These are phyloP conservation scores for Acarospora socialis DNA, from an alignment of 2,329 filamentous ascomycete genomes.

Conservation along the genomic window DNA sequence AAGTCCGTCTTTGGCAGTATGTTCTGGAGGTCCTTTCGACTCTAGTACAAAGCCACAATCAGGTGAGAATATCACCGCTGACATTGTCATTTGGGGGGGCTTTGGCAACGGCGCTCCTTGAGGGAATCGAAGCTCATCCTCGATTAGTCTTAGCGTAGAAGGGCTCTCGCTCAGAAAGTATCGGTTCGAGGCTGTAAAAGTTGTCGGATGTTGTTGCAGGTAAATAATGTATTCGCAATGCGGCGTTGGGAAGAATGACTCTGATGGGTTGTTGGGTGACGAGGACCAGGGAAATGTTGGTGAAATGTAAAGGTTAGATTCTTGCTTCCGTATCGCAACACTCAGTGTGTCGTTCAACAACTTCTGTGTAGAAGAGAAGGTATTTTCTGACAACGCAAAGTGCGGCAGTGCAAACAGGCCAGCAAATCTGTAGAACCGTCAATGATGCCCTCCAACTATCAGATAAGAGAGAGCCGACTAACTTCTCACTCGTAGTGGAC, in stretches of 20 bases:
- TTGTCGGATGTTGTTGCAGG: constrained; percentile 46
- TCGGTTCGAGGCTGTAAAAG: constrained; percentile 17
- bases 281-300: constrained; percentile 64
- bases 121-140: constrained; percentile 45
- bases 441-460: neutral
- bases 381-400: constrained; percentile 47
- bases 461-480: constrained; percentile 7
- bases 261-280: constrained; percentile 42
- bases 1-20: constrained; percentile 33
- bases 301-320: constrained; percentile 40
- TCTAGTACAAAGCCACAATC: constrained; percentile 53
- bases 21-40: constrained; percentile 44
- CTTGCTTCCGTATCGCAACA: constrained; percentile 51
- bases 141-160: constrained; percentile 38
- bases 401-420: constrained; percentile 84
- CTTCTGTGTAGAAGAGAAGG: constrained; percentile 42
- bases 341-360: constrained; percentile 62
- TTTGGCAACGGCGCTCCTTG: constrained; percentile 40
- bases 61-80: constrained; percentile 47
- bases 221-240: constrained; percentile 86
- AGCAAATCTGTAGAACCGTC: constrained; percentile 37
- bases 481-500: constrained; percentile 86
- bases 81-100: constrained; percentile 41
- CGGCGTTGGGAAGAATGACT: constrained; percentile 40
- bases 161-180: constrained; percentile 18